A percentile compares a stretch with the other conserved stretches of the same genome.
phyloP scores from a whole-genome alignment of 371 early-diverging fungal species.

The Chytridium lagenaria region DNA sequence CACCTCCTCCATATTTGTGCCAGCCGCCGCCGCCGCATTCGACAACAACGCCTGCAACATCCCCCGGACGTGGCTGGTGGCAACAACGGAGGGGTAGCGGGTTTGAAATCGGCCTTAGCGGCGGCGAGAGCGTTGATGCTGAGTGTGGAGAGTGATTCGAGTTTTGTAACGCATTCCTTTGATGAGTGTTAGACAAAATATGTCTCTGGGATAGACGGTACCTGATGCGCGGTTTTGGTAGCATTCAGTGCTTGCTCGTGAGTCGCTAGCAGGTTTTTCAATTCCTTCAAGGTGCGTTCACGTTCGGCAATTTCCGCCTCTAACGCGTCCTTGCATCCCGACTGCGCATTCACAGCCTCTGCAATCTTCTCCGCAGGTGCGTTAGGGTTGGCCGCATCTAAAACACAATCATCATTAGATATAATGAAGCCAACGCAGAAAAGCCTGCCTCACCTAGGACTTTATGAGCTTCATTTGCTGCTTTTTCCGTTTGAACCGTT shows the following conservation, averaged over 20 bases:
- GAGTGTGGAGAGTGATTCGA: too few relatives aligned
- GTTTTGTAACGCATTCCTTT: too few relatives aligned
- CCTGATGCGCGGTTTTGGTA: neutral
- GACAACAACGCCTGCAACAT: slow-evolving; percentile 11
- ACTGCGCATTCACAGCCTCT: neutral
- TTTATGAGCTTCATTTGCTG: neutral
- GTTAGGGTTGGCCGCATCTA: neutral
- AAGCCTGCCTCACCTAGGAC: too few relatives aligned
- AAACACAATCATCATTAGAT: too few relatives aligned
- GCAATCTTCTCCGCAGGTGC: slow-evolving; percentile 2
- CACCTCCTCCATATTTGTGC: neutral
- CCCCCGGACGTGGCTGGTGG: neutral
- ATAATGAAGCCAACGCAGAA: too few relatives aligned
- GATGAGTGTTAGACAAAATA: too few relatives aligned
- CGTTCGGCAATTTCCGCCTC: slow-evolving; percentile 10
- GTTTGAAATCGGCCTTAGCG: too few relatives aligned
- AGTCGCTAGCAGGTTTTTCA: slow-evolving; percentile 5
- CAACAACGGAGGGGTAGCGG: neutral
- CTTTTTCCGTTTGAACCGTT: neutral
- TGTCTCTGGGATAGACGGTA: too few relatives aligned
- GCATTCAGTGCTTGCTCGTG: neutral
- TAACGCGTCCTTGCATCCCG: neutral
- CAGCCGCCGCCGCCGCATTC: slow-evolving; percentile 2
- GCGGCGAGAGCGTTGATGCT: too few relatives aligned
- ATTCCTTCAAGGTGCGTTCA: neutral